Percentiles rank a stretch among this genome's conserved stretches.
Conservation (phyloP, 2,329 filamentous ascomycete species). For the Fusarium cicatricum region DNA sequence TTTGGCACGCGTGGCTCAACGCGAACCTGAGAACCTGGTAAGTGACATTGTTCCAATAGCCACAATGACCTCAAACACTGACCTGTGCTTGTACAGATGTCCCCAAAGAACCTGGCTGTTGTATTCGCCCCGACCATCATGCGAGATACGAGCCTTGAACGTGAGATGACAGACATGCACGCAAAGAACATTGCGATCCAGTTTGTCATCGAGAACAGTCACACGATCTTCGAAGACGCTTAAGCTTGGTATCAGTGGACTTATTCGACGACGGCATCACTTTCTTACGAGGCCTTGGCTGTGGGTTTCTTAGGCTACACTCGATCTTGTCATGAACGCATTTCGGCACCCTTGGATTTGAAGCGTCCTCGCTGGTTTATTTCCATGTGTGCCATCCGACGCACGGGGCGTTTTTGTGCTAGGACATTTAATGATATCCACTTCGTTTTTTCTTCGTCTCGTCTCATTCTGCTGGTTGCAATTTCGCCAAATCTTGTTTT, state of each 20-base stretch:
- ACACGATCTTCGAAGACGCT: constrained; percentile 74
- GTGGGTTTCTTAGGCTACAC: constrained; percentile 23
- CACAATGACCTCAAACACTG: constrained; percentile 7
- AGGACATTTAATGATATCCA: constrained; percentile 47
- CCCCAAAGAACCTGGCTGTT: constrained; percentile 92
- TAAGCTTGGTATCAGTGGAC: constrained; percentile 18
- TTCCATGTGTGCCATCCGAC: constrained; percentile 32
- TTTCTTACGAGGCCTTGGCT: constrained; percentile 14
- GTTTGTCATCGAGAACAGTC: constrained; percentile 90
- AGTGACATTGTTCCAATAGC: constrained; percentile 42
- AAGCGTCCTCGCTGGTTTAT: constrained; percentile 24
- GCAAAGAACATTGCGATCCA: constrained; percentile 92
- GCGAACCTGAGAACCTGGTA: constrained; percentile 85
- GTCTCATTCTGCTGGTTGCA: constrained; percentile 9
- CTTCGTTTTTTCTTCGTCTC: constrained; percentile 32
- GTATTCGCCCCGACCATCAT: constrained; percentile 99
- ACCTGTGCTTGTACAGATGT: constrained; percentile 70
- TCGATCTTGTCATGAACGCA: constrained; percentile 31
- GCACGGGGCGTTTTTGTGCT: constrained; percentile 41
- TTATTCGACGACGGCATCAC: constrained; percentile 11
- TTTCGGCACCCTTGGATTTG: constrained; percentile 37
- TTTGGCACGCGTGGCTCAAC: constrained; percentile 82
- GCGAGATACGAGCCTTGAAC: constrained; percentile 86
- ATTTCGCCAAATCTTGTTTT: constrained; percentile 11
- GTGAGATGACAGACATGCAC: constrained; percentile 96